A percentile compares a stretch with the other conserved stretches of the same genome.
These are phyloP conservation scores for Globisporangium okanoganense DNA, from an alignment of 352 stramenopile species.

Conservation along the genomic window DNA sequence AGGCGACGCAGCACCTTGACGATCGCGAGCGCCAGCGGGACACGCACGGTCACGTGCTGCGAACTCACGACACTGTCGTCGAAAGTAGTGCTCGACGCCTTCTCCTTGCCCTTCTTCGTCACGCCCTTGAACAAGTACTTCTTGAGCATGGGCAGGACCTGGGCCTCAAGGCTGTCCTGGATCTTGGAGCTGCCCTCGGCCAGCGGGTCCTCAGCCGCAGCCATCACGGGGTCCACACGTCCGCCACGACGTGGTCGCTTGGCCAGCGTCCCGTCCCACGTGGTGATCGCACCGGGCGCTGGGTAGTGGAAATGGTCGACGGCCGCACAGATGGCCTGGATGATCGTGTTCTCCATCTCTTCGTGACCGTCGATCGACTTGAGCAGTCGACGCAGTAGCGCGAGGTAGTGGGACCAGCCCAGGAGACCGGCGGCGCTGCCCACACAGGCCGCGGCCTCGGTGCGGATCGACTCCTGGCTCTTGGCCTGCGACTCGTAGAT, in stretches of 20 bases:
- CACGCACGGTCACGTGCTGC: constrained; percentile 72
- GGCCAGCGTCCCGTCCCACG: constrained; percentile 24
- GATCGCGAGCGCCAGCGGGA: constrained; percentile 93
- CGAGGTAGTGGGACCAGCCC: constrained; percentile 96
- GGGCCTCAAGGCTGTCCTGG: constrained; percentile 70
- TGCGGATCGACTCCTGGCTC: constrained; percentile 89
- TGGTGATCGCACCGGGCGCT: constrained; percentile 30
- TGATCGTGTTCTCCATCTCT: constrained; percentile 91
- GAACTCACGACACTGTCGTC: constrained; percentile 50
- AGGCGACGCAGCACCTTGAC: constrained; percentile 97
- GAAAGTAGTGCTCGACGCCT: constrained; percentile 27
- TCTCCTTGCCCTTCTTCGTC: constrained; percentile 34
- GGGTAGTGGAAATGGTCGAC: constrained; percentile 97
- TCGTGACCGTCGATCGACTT: constrained; percentile 89
- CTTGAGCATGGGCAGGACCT: constrained; percentile 85
- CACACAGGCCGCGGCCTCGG: constrained; percentile 92
- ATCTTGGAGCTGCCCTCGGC: constrained; percentile 48
- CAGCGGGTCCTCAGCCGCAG: constrained; percentile 3
- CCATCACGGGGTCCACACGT: neutral
- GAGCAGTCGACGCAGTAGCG: constrained; percentile 88
- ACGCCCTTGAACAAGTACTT: constrained; percentile 84
- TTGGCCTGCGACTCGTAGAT: constrained; percentile 95
- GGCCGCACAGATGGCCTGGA: constrained; percentile 90
- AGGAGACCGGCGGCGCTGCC: constrained; percentile 90
- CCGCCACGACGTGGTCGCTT: constrained; percentile 9